These are phyloP conservation scores for Friedmanniomyces simplex DNA, from an alignment of 495 filamentous ascomycete genomes.

Conservation along the genomic window DNA sequence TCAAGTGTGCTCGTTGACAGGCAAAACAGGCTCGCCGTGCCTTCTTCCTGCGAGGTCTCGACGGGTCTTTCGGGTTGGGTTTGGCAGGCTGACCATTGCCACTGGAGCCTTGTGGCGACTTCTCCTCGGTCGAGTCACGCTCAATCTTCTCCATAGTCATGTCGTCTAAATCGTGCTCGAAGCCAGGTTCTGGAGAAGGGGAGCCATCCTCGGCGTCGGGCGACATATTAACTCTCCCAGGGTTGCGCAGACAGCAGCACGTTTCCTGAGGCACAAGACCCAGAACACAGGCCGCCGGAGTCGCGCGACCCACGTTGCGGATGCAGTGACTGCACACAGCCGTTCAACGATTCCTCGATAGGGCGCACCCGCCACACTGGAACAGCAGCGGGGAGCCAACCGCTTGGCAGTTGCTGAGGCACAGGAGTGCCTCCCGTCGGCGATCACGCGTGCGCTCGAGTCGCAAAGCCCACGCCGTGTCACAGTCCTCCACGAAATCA, in stretches of 20 bases:
- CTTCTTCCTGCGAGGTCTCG: constrained; percentile 86
- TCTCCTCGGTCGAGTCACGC: constrained; percentile 46
- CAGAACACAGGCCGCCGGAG: constrained; percentile 4
- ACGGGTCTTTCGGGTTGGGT: constrained; percentile 66
- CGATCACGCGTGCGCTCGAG: constrained; percentile 8
- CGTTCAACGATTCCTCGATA: constrained; percentile 19
- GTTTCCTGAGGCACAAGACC: background rate
- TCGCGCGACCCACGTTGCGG: constrained; percentile 27
- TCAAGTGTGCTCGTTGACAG: constrained; percentile 93
- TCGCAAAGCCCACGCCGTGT: constrained; percentile 6
- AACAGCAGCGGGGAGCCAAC: constrained; percentile 16
- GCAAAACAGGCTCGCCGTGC: constrained; percentile 90
- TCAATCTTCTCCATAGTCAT: constrained; percentile 48
- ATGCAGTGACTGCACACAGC: constrained; percentile 21
- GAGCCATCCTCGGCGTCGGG: constrained; percentile 43
- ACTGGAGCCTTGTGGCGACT: constrained; percentile 35
- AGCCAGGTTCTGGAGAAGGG: constrained; percentile 38
- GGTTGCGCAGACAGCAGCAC: constrained; percentile 8
- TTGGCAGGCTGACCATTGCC: constrained; percentile 47
- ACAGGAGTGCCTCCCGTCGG: constrained; percentile 1
- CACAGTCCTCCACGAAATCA: constrained; percentile 1
- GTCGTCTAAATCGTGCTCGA: constrained; percentile 39
- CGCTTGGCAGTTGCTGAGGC: constrained; percentile 1
- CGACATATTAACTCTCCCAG: constrained; percentile 36
- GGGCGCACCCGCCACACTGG: constrained; percentile 12